These are phyloP conservation scores for Chaetomium globosum DNA, from an alignment of 2,329 filamentous ascomycete species.

Conservation along the genomic window DNA sequence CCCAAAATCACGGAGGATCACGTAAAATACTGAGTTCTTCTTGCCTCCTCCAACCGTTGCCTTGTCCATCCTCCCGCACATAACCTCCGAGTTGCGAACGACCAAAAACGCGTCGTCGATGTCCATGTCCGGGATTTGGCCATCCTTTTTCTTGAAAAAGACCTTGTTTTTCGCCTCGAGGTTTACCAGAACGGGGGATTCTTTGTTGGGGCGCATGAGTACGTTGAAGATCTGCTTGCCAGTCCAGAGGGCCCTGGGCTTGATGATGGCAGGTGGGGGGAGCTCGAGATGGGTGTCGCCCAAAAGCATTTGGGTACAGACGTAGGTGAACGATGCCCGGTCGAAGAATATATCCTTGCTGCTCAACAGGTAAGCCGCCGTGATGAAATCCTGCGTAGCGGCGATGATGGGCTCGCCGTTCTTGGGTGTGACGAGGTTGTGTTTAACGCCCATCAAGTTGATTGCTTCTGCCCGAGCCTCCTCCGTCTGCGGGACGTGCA, in stretches of 20 bases:
- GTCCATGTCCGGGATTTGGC: constrained; percentile 69
- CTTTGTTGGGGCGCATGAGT: constrained; percentile 82
- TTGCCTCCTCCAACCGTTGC: constrained; percentile 95
- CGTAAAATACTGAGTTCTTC: constrained; percentile 96
- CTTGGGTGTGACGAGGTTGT: constrained; percentile 93
- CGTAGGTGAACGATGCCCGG: constrained; percentile 81
- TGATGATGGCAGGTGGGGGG: constrained; percentile 82
- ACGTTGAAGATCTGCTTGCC: constrained; percentile 96
- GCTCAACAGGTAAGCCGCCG: constrained; percentile 85
- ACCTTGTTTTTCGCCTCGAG: constrained; percentile 89
- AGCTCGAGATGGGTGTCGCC: constrained; percentile 73
- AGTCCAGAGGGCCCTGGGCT: constrained; percentile 87
- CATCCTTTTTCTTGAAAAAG: constrained; percentile 66
- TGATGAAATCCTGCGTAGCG: constrained; percentile 99
- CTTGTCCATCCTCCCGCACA: constrained; percentile 98
- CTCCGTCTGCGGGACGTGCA: constrained; percentile 97
- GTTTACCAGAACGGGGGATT: constrained; percentile 83
- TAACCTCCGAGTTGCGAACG: constrained; percentile 92
- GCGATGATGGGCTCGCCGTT: constrained; percentile 98
- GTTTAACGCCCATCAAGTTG: constrained; percentile 95
- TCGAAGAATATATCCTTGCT: constrained; percentile 94
- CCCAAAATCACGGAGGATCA: constrained; percentile 92
- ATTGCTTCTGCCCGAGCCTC: constrained; percentile 94
- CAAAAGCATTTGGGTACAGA: constrained; percentile 88
- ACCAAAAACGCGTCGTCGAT: constrained; percentile 89